Evolutionary conservation across 2,329 filamentous ascomycete genomes (phyloP), one percentile per base, ranked within the genome.

Genomic region (Colletotrichum eleusines): DNA sequence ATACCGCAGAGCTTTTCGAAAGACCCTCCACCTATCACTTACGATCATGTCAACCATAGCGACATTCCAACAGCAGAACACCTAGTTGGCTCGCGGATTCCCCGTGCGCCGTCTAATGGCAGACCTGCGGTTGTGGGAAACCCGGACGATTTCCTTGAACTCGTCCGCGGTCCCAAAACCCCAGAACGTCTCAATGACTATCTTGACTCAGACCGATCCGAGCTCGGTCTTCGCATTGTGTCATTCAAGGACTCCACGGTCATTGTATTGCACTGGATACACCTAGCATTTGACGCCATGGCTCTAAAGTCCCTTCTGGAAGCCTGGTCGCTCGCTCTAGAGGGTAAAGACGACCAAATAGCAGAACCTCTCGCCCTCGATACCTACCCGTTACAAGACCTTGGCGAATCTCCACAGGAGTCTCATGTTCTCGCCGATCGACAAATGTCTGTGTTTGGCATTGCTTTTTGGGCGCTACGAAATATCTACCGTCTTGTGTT

Each of bases 201-300:
- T 67, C 73, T 84, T 0, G 74, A 75, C 33, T 64, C 75, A 2
- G 83, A 85, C 66, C 75, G 69, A 11, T 84, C 84, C 0, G 78
- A 82, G 67, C 73, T 86, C 1, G 79, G 79, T 2, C 75, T 86
- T 3, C 81, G 83, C 60, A 75, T 86, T 38, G 78, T 81, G 0
- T 78, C 80, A 0, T 85, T 86, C 73, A 75, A 73, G 3, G 80
- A 86, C 68, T 77, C 78, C 2, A 86, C 84, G 0, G 74, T 84
- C 0, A 74, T 86, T 2, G 77, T 77, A 0, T 51, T 85, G 1
- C 76, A 78, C 46, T 84, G 79, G 77, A 77, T 80, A 3, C 84
- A 86, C 71, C 78, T 80, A 0, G 69, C 83, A 0, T 77, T 80
- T 53, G 84, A 86, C 72, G 81, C n/a, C n/a, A 78, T 1, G 77